Evolutionary conservation across 2,329 filamentous ascomycete species (phyloP), one percentile per base, ranked within the genome.

Genomic region (Fusarium beomiforme): DNA sequence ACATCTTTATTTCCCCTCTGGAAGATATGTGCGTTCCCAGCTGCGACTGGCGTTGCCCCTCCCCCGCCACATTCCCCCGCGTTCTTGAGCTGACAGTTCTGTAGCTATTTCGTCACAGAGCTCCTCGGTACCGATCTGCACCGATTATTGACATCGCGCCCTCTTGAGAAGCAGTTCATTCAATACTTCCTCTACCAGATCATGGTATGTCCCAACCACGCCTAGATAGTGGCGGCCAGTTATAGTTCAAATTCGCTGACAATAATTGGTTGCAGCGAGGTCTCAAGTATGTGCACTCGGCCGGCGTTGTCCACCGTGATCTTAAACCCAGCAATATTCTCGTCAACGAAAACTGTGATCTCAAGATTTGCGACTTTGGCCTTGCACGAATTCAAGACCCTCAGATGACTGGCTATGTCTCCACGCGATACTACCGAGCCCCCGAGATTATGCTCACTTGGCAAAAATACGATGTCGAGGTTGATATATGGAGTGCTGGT

Each of bases 161-260:
- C 96, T 26, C 90, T 99, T 57, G 96, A 99, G 88, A 98, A 97
- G 85, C 96, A 99, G 83, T 99, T 99, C 83, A 98, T 99, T 78
- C 96, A 99, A 85, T 99, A 99, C 85, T 99, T 99, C 82, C 89
- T 99, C 67, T 99, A 99, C 83, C 96, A 99, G 84, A 99, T 99
- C 78, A 89, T 98, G 87, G 95, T 98, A 85, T 78, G 92, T 73
- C 34, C 31, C 36, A 56, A 56, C 11, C 39, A 24, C 36, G n/a
- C 21, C 56, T 36, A 43, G 31, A 36, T n/a, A 43, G 24, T 24
- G 58, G 19, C 42, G 31, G 14, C 14, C 31, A 13, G 8, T 51
- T 16, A 29, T 31, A 21, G 17, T 41, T 29, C 43, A 43, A 16
- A 33, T 57, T 61, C 61, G 49, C 71, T 75, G 49, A 75, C 65